These are phyloP conservation scores for Colletotrichum shisoi DNA, from an alignment of 2,329 filamentous ascomycete genomes.

Conservation along the genomic window DNA sequence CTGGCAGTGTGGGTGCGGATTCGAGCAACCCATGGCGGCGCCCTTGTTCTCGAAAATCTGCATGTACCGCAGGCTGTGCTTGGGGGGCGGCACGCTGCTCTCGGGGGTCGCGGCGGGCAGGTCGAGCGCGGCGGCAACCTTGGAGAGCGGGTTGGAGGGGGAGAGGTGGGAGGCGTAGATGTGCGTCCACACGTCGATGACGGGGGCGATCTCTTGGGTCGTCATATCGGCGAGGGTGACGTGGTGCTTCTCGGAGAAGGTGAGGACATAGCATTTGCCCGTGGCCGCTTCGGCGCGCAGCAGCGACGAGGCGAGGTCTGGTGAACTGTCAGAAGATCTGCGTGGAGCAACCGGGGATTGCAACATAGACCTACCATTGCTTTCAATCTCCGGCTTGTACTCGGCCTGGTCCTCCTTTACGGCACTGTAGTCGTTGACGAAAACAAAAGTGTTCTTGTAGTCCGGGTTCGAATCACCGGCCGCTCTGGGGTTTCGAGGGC, in stretches of 20 bases:
- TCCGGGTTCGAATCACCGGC: slow-evolving; percentile 86
- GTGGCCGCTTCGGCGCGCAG: slow-evolving; percentile 86
- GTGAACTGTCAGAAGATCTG: slow-evolving; percentile 9
- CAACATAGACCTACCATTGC: slow-evolving; percentile 46
- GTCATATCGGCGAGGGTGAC: slow-evolving; percentile 91
- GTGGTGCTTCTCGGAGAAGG: slow-evolving; percentile 90
- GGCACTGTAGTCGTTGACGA: slow-evolving; percentile 97
- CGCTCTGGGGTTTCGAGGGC: slow-evolving; percentile 87
- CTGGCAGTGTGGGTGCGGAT: slow-evolving; percentile 96
- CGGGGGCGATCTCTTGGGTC: slow-evolving; percentile 76
- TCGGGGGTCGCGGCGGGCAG: slow-evolving; percentile 52
- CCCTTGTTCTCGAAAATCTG: slow-evolving; percentile 99
- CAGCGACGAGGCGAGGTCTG: slow-evolving; percentile 77
- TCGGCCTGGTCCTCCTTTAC: slow-evolving; percentile 92
- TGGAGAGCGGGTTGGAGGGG: slow-evolving; percentile 69
- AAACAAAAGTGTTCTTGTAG: slow-evolving; percentile 88
- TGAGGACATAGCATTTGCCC: slow-evolving; percentile 95
- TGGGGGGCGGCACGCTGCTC: slow-evolving; percentile 60
- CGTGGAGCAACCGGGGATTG: accelerated
- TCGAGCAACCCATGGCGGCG: slow-evolving; percentile 96
- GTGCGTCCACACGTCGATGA: slow-evolving; percentile 89
- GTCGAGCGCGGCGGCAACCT: slow-evolving; percentile 51
- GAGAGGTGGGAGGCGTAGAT: slow-evolving; percentile 86
- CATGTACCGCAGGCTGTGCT: slow-evolving; percentile 90
- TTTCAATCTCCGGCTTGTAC: slow-evolving; percentile 62